Base-by-base conservation (phyloP, 2,329 filamentous ascomycete species). In the Apiospora arundinis region DNA sequence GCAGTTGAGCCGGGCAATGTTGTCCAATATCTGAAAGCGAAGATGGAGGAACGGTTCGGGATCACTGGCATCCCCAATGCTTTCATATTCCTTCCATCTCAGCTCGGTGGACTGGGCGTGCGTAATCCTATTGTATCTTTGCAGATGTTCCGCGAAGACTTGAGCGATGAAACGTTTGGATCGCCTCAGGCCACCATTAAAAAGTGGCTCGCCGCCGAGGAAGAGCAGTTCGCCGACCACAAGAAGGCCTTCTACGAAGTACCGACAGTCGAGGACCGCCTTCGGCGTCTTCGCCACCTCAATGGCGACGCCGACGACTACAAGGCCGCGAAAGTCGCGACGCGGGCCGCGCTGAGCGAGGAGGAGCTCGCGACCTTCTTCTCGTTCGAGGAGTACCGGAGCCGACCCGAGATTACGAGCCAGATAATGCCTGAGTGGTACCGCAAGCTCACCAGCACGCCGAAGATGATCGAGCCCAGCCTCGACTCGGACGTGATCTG, bases 21-120 rank as follows among this genome's bases (percentile, higher is more conserved):
- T 5, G 77, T 78, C 21, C 71, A 76, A 11, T 76, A 81, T 68
- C 70, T 82, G 25, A 80, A 79, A 66, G 65, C 67, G 1, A 79
- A 77, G 72, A 80, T 81, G 52, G 40, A 75, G 42, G 72, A 74
- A 44, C 81, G 82, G 4, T 84, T 85, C 69, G 78, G 75, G 1
- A 77, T 81, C 1, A 70, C 77, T 5, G 77, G 82, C 48, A 74
- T 86, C 14, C 83, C 85, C 0, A 84, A 86, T 70, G 82, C 75
- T 73, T 86, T 86, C 75, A 81, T 87, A 74, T 85, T 83, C 74
- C 78, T 86, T 37, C 85, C 85, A 0, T 80, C 83, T 45, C 77
- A 82, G 60, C 77, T 86, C 2, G 85, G 85, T 12, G 85, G 85
- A 0, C 79, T 87, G 0, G 84, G 81, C 0, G 76, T 87, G 4